Base-by-base conservation (phyloP, 164 flowering plant genomes). In the Chloranthus sessilifolius region DNA sequence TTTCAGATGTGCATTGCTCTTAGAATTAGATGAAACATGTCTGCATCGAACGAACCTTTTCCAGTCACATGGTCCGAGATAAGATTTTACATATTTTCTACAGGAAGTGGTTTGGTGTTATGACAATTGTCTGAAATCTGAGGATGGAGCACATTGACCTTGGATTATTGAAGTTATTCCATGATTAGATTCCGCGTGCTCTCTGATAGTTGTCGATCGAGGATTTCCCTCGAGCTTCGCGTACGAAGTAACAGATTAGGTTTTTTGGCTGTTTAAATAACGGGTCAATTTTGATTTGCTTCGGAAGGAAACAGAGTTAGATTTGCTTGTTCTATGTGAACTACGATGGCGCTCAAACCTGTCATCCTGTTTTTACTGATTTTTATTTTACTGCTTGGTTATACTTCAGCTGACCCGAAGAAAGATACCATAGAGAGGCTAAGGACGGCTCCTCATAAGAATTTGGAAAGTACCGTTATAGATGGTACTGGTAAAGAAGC, bases 401-500 rank as follows among this genome's bases (percentile, higher is more conserved):
- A 24, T 63, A 66, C 61, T 12, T 23, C 36, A 43, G 78, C 79
- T 5, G 70, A 80, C 15, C 21, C 65, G 24, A 61, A 62, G 30
- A 55, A 29, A 31, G 75, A 61, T 39, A 25, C 27, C 54, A 54
- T 40, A 27, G 62, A 50, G 41, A 71, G 47, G 42, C 4, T 71
- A 37, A 74, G 73, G 63, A 68, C 83, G 50, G 86, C 95, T 50
- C 95, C 96, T n/a, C 60, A 69, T 47, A 78, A 53, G 66, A 58
- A 78, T 62, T 52, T 73, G 6, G 67, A 65, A 50, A 58, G 11
- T 22, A 67, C 60, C 55, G 65, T 79, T 52, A 83, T 81, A 60
- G 92, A 85, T 73, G 95, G 87, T 12, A 49, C 80, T 43, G 87
- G 83, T 52, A 50, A 53, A 16, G 81, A 73, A 68, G 73, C 63